Evolutionary conservation across 1,284 basidiomycete genomes (phyloP), one percentile per base, ranked within the genome.

Genomic region (Cerioporus squamosus): DNA sequence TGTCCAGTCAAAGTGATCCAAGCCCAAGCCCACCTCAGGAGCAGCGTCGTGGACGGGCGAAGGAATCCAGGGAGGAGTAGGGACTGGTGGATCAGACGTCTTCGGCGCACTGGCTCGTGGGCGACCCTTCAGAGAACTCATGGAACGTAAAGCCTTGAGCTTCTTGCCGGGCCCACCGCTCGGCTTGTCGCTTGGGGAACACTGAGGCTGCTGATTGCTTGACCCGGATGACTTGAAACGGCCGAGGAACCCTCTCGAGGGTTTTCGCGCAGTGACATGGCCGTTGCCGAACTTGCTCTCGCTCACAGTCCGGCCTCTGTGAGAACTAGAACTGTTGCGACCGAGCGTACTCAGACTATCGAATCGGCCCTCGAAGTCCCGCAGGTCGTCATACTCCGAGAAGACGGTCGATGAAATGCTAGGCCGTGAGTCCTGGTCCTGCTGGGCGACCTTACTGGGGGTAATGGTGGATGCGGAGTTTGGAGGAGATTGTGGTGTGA

Each of bases 361-460:
- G 63, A 93, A 94, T 15, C 87, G 81, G 44, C 92, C 91, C 33
- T 92, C 88, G 57, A 94, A 94, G 71, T 94, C 91, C 31, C 83
- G 79, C 31, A 94, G 73, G 72, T 94, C 93, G 62, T 94, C 92
- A 62, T 93, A 94, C 65, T 93, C 91, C 68, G 91, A 93, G 70
- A 91, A 91, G 20, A 77, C 77, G 63, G 83, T 82, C 2, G 88
- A 68, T 17, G 66, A 69, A 15, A 61, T 68, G 52, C 69, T 73
- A 3, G 64, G 65, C 9, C 69, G 61, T 15, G 67, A 62, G 29
- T 74, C 73, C 33, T 70, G 68, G 60, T 82, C 80, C 9, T 61
- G 43, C 24, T 57, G 55, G 9, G 54, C 44, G 10, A 59, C 43
- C 15, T 56, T 53, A 14, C 47, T 40, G 15, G 45, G 53, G 6